Base-by-base conservation (phyloP, 768 basidiomycete species). In the Leccinum disarticulatum region DNA sequence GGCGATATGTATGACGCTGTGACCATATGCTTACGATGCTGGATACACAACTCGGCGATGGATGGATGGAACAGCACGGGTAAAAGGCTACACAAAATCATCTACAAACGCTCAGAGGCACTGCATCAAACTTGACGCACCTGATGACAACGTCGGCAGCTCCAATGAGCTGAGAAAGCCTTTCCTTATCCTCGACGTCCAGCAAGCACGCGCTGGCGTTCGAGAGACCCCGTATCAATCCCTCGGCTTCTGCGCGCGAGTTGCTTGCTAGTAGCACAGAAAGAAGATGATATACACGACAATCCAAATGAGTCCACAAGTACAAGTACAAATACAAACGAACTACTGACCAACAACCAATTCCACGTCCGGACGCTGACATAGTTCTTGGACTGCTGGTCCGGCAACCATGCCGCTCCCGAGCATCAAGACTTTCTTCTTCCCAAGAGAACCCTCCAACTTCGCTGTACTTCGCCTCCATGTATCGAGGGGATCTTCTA, bases 381-480 rank as follows among this genome's bases (percentile, higher is more conserved):
- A 82, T 52, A 97, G 81, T 66, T 89, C 83, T 55, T 90, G 84
- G 3, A 93, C 87, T 0, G 91, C 91, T 15, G 95, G 95, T 2
- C 88, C 89, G 7, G 94, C 93, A 19, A 98, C 95, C 87, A 97
- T 93, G n/a, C 95, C 95, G 56, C 91, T 93, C 7, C 95, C 95
- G 3, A 98, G 80, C 67, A 97, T 77, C 35, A 98, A 72, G 0
- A 95, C 81, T 66, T 80, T 84, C 77, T 87, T 88, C 74, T 83
- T 86, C 64, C 59, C 74, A 55, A 52, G 30, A 2, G 54, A 52
- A 14, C 59, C 38, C 55, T 60, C 46, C 17, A 31, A 22, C 50
- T 58, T 60, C 4, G 47, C 22, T 10, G 56, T 48, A 27, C 66
- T 59, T 46, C 9, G 59, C 60, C 73, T 73, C 74, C 80, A 86